Base-by-base conservation (phyloP, 768 basidiomycete species). In the Tephrocybe sp. region DNA sequence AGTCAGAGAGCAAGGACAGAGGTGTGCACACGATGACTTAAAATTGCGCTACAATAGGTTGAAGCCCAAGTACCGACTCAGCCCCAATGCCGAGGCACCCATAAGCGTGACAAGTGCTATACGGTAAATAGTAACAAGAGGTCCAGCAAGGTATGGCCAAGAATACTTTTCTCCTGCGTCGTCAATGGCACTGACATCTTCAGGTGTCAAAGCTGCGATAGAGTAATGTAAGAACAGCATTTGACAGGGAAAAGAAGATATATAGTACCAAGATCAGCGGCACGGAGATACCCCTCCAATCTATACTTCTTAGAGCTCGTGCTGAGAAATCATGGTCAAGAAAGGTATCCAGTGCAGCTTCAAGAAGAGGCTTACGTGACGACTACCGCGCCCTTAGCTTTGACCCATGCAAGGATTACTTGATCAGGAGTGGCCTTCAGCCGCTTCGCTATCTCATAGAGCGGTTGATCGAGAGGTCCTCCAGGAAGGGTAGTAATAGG, bases 381-480 rank as follows among this genome's bases (percentile, higher is more conserved):
- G 20, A 77, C 75, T 4, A 87, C 78, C 0, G 78, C 79, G 9
- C 81, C 84, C 62, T 90, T 89, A 5, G 78, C 72, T 60, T 82
- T 86, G 4, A 79, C 76, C 87, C 87, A 88, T 0, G 85, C 84
- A 7, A 89, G 71, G 4, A 89, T 69, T 8, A 88, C 77, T 62
- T 90, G 87, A 51, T 87, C 87, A 1, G 77, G 68, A 2, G 77
- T 76, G 14, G 74, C 79, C 7, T 72, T 68, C 19, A 80, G 72
- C 5, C 76, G 69, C 8, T 69, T 60, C 0, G 84, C 79, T 32
- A 87, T 83, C 13, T 68, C 64, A 32, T 72, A 68, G 39, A 89
- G 64, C 0, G 84, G 83, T 19, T 66, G 72, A 59, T 87, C 85
- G 9, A 89, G 70, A 2, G 86, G 81, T 3, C 87, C 87, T 2